Percentiles rank a stretch among this genome's conserved stretches.
Conservation (phyloP, 768 basidiomycete species). For the Boletales sp. region DNA sequence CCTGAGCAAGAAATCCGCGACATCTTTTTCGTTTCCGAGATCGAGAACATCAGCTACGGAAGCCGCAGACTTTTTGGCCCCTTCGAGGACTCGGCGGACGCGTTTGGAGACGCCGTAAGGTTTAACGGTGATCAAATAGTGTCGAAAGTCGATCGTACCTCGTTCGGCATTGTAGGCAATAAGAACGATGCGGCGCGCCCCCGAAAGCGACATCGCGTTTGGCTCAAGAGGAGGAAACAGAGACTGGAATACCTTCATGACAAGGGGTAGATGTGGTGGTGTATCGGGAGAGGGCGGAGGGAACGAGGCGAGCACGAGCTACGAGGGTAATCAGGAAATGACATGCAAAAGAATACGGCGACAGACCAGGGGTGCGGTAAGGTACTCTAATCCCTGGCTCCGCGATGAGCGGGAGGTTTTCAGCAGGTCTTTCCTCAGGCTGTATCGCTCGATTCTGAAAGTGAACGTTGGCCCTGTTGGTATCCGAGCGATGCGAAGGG, state of each 20-base stretch:
- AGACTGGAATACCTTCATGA: conserved; percentile 95
- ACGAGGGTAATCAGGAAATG: background rate
- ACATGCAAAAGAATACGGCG: background rate
- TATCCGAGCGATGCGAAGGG: conserved; percentile 80
- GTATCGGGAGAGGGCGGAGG: conserved; percentile 70
- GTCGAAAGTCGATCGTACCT: conserved; percentile 87
- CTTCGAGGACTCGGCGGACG: conserved; percentile 82
- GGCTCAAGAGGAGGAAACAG: conserved; percentile 93
- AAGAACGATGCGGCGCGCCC: conserved; percentile 91
- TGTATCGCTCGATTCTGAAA: conserved; percentile 91
- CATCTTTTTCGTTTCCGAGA: conserved; percentile 87
- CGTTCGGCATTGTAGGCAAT: conserved; percentile 86
- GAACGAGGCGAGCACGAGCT: conserved; percentile 89
- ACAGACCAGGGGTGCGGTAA: conserved; percentile 86
- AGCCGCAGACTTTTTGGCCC: conserved; percentile 33
- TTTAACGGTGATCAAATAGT: conserved; percentile 93
- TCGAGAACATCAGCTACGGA: conserved; percentile 54
- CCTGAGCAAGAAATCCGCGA: conserved; percentile 90
- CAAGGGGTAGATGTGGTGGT: conserved; percentile 81
- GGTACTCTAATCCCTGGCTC: conserved; percentile 84
- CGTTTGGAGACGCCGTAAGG: conserved; percentile 92
- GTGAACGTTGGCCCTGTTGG: conserved; percentile 91
- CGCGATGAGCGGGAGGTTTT: conserved; percentile 62
- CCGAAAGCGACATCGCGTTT: conserved; percentile 72
- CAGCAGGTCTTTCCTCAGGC: conserved; percentile 80